Base-by-base conservation (phyloP, 1,284 basidiomycete species). In the Moesziomyces sp. region DNA sequence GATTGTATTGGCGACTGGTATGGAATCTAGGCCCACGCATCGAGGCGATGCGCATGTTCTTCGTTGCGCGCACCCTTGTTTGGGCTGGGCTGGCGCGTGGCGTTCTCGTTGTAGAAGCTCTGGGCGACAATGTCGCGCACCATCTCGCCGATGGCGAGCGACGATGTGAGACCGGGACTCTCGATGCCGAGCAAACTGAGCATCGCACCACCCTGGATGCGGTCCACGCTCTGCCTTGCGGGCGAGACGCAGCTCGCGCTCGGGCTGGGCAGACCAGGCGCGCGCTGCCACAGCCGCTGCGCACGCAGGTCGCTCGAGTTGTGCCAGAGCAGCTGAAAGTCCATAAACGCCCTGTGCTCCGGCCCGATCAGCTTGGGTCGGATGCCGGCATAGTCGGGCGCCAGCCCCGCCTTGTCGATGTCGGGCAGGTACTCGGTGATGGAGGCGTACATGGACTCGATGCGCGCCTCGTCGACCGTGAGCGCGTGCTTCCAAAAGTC, bases 331-430 rank as follows among this genome's bases (percentile, higher is more conserved):
- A 88, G 85, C 35, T 84, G 76, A 65, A 98, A 98, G 83, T 99
- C 96, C 72, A 91, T 89, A 83, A 97, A 96, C 1, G 90, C 90
- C 6, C 87, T 59, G 7, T 63, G 88, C 13, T 87, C 87, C 1
- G 92, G 92, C 1, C 89, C 88, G 6, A 90, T 89, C 16, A 97
- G 86, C 84, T 98, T 98, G 4, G 96, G 94, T 59, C 96, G 88
- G 72, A 99, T 90, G 2, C 96, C 96, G 23, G 91, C 90, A 83
- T 97, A 98, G 84, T 97, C 95, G 3, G 93, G 91, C 64, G 89
- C 87, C 54, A 99, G 87, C 0, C 90, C 89, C 9, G 89, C 87
- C 3, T 88, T 80, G 10, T 84, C 81, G 18, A 97, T 88, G 8
- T 86, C 87, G 0, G 94, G 93, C 40, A 99, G 87, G 85, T 95